A percentile compares a stretch with the other conserved stretches of the same genome.
Evolutionary conservation across 352 stramenopile genomes (phyloP).

Genomic region (Phytophthora idaei): DNA sequence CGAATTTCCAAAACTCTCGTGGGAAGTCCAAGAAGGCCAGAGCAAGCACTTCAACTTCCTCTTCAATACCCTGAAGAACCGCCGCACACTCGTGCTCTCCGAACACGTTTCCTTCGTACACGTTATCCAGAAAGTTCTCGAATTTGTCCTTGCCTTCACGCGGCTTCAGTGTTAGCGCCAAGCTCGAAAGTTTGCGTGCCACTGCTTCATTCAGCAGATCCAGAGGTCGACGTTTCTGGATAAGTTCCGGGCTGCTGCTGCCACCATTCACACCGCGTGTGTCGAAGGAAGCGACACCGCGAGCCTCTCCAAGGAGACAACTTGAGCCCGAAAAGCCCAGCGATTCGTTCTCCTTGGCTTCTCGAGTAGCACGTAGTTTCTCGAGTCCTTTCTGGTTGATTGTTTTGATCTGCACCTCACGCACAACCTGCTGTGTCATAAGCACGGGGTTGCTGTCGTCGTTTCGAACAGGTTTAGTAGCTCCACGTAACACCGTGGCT

Average conservation of each 20-base stretch:
- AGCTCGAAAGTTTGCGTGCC: constrained; percentile 36
- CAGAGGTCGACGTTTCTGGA: constrained; percentile 60
- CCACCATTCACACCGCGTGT: constrained; percentile 32
- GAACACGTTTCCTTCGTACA: constrained; percentile 47
- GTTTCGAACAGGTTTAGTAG: constrained; percentile 72
- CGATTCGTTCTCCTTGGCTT: constrained; percentile 63
- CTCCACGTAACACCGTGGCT: constrained; percentile 59
- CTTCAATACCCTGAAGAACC: constrained; percentile 49
- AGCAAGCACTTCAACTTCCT: constrained; percentile 60
- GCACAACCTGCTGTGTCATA: constrained; percentile 79
- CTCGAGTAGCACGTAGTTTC: constrained; percentile 77
- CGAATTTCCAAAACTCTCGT: constrained; percentile 84
- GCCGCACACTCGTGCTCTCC: constrained; percentile 42
- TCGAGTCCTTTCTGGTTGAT: constrained; percentile 87
- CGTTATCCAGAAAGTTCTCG: constrained; percentile 62
- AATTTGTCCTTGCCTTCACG: constrained; percentile 71
- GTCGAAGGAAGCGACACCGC: constrained; percentile 40
- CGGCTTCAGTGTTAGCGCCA: constrained; percentile 38
- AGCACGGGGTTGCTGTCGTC: constrained; percentile 59
- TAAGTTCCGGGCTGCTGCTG: constrained; percentile 43
- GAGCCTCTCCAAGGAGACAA: constrained; percentile 23
- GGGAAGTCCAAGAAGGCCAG: constrained; percentile 75
- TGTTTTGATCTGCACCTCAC: constrained; percentile 91
- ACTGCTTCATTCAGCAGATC: constrained; percentile 72
- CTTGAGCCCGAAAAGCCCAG: constrained; percentile 27